Conservation (phyloP, 1,284 basidiomycete genomes). For the Irpex sp. region DNA sequence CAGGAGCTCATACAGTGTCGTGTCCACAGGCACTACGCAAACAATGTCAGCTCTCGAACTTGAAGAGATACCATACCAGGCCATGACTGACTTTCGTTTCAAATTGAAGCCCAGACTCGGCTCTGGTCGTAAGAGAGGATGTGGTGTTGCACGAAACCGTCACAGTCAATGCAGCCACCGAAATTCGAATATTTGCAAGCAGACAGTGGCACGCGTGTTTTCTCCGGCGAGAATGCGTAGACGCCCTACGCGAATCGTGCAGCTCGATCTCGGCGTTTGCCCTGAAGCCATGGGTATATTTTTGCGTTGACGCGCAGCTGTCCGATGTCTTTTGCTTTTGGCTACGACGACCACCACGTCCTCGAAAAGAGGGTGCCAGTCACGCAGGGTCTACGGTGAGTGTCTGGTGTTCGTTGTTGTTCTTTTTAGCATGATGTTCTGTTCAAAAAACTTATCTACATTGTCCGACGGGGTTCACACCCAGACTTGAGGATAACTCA, state of each 20-base stretch:
- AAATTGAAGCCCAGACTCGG: too few relatives aligned
- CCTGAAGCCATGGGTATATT: neutral
- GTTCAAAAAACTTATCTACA: slow-evolving; percentile 71
- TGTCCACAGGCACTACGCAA: slow-evolving; percentile 65
- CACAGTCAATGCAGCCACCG: neutral
- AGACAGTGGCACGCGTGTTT: neutral
- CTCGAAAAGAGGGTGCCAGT: neutral
- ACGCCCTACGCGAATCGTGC: neutral
- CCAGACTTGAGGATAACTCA: slow-evolving; percentile 26
- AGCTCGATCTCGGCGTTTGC: neutral
- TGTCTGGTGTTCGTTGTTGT: slow-evolving; percentile 3
- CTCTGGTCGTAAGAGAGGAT: neutral
- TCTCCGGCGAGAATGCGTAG: neutral
- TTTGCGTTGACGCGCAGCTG: neutral
- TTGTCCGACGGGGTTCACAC: slow-evolving; percentile 61
- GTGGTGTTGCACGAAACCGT: neutral
- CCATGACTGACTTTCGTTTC: slow-evolving; percentile 21
- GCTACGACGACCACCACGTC: neutral
- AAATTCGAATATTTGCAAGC: neutral
- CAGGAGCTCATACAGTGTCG: slow-evolving; percentile 77
- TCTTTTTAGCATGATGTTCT: slow-evolving; percentile 45
- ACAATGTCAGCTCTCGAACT: slow-evolving; percentile 9
- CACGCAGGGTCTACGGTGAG: too few relatives aligned
- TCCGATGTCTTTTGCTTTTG: neutral
- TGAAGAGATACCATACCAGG: neutral